Conservation (phyloP, 371 early-diverging fungal species). For the Mortierella sp. region DNA sequence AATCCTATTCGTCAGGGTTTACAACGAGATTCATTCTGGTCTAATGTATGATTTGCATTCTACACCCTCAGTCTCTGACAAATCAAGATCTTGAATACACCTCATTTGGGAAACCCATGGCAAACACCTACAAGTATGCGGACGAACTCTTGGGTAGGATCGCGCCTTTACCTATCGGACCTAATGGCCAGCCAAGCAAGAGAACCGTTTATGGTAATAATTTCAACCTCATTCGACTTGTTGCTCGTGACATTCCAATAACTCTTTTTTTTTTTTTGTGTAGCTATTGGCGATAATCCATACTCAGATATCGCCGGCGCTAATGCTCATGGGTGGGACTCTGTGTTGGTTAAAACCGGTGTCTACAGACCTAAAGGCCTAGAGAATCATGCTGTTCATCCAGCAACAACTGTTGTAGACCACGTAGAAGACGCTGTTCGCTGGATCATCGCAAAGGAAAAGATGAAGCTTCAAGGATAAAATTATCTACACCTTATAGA, state of each 20-base stretch:
- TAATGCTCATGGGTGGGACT: constrained; percentile 85
- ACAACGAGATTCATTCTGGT: too few relatives aligned
- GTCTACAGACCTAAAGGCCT: constrained; percentile 67
- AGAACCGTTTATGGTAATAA: constrained; percentile 56
- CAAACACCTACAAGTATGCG: constrained; percentile 79
- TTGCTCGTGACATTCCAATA: background rate
- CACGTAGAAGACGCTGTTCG: constrained; percentile 48
- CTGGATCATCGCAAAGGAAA: constrained; percentile 45
- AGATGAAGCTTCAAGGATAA: constrained; percentile 17
- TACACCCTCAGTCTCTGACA: constrained; percentile 53
- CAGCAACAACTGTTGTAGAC: constrained; percentile 39
- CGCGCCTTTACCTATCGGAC: constrained; percentile 17
- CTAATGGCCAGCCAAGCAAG: constrained; percentile 7
- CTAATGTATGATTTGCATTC: background rate
- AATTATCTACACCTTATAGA: background rate
- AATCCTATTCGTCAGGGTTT: background rate
- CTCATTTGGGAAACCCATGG: constrained; percentile 87
- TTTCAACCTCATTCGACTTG: background rate
- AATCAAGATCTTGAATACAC: constrained; percentile 69
- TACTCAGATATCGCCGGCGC: constrained; percentile 85
- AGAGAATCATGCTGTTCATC: constrained; percentile 59
- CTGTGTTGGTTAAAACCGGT: constrained; percentile 88
- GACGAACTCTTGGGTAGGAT: constrained; percentile 64
- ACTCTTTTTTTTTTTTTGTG: background rate
- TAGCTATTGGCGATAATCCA: constrained; percentile 86